phyloP scores from a whole-genome alignment of 2,329 filamentous ascomycete species.

The Penicillium sp. region DNA sequence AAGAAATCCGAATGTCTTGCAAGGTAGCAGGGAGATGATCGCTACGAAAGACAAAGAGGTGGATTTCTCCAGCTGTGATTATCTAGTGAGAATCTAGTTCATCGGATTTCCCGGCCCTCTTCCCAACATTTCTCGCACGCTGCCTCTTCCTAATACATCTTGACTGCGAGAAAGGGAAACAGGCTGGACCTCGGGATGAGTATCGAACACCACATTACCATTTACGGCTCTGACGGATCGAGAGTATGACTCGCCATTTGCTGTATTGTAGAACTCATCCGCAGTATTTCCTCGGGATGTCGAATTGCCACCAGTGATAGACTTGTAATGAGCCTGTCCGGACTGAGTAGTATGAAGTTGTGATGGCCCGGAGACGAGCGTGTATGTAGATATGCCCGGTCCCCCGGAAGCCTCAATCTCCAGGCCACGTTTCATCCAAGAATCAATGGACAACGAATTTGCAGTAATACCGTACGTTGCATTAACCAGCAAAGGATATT shows the following conservation, averaged over 20 bases:
- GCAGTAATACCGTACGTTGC: conserved; percentile 50
- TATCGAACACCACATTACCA: conserved; percentile 25
- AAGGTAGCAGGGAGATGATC: background rate
- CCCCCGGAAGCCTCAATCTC: conserved; percentile 43
- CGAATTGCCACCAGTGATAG: conserved; percentile 19
- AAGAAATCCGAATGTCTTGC: too few relatives aligned
- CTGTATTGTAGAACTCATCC: conserved; percentile 25
- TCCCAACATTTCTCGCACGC: conserved; percentile 15
- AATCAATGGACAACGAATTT: conserved; percentile 51
- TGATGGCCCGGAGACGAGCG: conserved; percentile 44
- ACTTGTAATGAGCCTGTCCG: conserved; percentile 30
- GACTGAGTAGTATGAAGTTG: conserved; percentile 28
- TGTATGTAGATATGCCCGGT: conserved; percentile 58
- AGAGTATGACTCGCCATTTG: conserved; percentile 20
- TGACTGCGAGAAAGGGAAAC: background rate
- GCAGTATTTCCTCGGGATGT: conserved; percentile 30
- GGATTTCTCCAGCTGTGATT: background rate
- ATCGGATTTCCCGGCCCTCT: conserved; percentile 9
- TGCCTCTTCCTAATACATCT: conserved; percentile 8
- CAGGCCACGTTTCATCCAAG: conserved; percentile 51
- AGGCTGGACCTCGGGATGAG: background rate
- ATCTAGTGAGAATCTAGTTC: background rate
- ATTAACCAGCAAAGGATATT: conserved; percentile 62
- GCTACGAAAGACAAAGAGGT: background rate
- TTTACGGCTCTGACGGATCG: conserved; percentile 27